A percentile compares a stretch with the other conserved stretches of the same genome.
Evolutionary conservation across 2,329 filamentous ascomycete species (phyloP).

Genomic region (Xylariaceae sp.): DNA sequence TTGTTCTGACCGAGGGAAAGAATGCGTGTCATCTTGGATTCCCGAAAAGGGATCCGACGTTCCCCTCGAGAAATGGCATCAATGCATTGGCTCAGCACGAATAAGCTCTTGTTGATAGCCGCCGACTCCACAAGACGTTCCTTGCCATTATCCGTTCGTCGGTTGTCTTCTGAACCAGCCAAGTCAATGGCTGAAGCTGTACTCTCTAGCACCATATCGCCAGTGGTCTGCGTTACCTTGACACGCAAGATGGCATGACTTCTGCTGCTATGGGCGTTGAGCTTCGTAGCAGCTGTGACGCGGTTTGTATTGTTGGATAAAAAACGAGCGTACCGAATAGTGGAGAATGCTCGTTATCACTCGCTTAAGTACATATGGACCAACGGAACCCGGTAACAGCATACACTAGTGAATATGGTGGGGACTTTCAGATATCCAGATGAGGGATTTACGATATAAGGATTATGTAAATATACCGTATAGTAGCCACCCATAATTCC

Average conservation of each 20-base stretch:
- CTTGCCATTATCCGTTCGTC: constrained; percentile 87
- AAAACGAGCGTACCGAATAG: no score
- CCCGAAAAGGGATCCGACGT: constrained; percentile 81
- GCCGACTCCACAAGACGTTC: constrained; percentile 91
- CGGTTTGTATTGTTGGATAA: constrained; percentile 90
- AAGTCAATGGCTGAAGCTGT: constrained; percentile 91
- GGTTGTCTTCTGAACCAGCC: constrained; percentile 92
- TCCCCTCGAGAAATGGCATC: constrained; percentile 79
- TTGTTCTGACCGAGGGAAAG: constrained; percentile 90
- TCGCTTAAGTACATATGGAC: no score
- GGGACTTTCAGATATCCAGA: no score
- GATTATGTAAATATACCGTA: no score
- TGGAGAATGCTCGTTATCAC: no score
- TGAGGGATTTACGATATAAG: no score
- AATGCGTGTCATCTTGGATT: constrained; percentile 96
- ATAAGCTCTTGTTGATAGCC: constrained; percentile 95
- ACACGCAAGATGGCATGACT: constrained; percentile 89
- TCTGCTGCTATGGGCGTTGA: constrained; percentile 85
- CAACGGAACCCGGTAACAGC: no score
- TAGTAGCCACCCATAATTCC: no score
- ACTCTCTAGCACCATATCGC: constrained; percentile 64
- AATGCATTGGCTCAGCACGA: constrained; percentile 90
- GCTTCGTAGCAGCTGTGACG: constrained; percentile 83
- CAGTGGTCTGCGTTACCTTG: constrained; percentile 72
- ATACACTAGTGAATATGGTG: no score